Evolutionary conservation across 2,329 filamentous ascomycete species (phyloP), one percentile per base, ranked within the genome.

Genomic region (Exserohilum rostratum): DNA sequence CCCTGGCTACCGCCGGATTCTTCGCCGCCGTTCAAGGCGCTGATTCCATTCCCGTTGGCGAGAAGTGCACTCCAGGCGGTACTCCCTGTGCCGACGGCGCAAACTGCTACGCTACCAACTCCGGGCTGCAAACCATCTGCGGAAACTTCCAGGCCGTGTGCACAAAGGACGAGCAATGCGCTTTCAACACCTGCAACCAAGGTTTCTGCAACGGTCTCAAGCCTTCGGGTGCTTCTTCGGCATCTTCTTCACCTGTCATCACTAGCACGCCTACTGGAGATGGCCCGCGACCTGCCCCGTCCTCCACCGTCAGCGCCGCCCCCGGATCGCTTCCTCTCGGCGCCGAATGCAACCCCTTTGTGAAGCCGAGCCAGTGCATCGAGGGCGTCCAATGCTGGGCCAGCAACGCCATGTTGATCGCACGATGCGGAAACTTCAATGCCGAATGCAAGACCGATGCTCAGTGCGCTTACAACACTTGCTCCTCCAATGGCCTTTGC

Each of bases 121-220:
- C 51, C 1, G 49, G 42, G 38, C 53, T 54, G 10, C 48, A 54
- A 17, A 18, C 58, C 9, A 20, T 50, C 3, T 66, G 62, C 53
- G 62, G 60, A 20, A 65, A 65, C 29, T 65, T 64, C 47, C 58
- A 66, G n/a, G 51, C 64, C 11, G 10, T 50, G 9, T 65, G 64
- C 53, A 62, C 50, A 1, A 60, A 43, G 37, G 46, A 65, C 49
- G 25, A 59, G 34, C 60, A 65, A 42, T 62, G 62, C 44, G 60
- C 62, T 6, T 66, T 57, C 53, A 66, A 66, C 52, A 60, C 47
- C 0, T 65, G 64, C 46, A 60, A 65, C 15, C 12, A 51, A 31
- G 62, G 62, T 10, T 39, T 64, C 30, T 66, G 64, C 51, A 66
- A 65, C 46, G 62, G 57, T 20, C 44, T 58, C 27, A 3, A 57